Conservation (phyloP, 1,284 basidiomycete genomes). For the Rhodotorula sp. region DNA sequence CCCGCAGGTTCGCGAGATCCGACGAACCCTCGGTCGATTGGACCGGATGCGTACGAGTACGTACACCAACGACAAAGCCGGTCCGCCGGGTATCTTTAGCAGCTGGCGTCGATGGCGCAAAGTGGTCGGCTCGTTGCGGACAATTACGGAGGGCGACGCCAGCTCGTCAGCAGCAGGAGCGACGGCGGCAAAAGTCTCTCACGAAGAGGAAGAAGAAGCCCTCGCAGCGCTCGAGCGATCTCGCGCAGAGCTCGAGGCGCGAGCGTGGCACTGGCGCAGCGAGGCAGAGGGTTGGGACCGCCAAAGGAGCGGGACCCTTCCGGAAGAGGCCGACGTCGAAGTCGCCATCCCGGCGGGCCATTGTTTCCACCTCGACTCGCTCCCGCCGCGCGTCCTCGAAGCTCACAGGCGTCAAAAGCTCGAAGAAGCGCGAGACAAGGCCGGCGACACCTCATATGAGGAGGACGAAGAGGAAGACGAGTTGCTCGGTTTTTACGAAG, state of each 20-base stretch:
- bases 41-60: constrained; percentile 9
- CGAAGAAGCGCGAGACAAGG: neutral
- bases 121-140: neutral
- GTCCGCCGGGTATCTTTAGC: constrained; percentile 10
- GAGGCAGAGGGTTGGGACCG: constrained; percentile 13
- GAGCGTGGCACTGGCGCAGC: constrained; percentile 15
- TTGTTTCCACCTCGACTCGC: constrained; percentile 28
- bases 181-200: neutral
- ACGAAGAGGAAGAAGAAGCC: neutral
- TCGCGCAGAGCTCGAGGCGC: constrained; percentile 14
- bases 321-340: neutral
- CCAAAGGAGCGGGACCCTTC: neutral
- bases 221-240: neutral
- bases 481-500: constrained; percentile 31
- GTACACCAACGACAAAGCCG: neutral
- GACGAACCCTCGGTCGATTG: constrained; percentile 30
- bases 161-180: too few relatives aligned
- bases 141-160: too few relatives aligned
- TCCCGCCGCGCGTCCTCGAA: constrained; percentile 13
- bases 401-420: neutral
- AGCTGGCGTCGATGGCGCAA: constrained; percentile 28
- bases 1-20: constrained; percentile 33
- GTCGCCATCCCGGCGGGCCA: constrained; percentile 28
- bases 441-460: neutral
- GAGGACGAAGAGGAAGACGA: constrained; percentile 14